Conservation (phyloP, 441 rosid genomes). For the Geranium incanum region DNA sequence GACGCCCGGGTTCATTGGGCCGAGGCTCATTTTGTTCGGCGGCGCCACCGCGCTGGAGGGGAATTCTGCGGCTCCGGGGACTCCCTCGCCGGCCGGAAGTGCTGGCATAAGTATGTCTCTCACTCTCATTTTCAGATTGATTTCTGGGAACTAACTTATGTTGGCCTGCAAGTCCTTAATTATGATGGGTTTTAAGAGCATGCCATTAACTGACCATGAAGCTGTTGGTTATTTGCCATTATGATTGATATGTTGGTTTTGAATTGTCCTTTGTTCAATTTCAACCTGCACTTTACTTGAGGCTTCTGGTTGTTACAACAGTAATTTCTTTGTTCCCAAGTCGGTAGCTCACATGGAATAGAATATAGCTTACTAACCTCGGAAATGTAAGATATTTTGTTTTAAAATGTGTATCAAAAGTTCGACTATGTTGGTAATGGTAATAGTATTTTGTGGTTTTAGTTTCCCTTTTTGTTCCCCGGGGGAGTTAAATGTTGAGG, state of each 20-base stretch:
- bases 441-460: neutral
- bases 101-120: slow-evolving; percentile 80
- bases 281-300: neutral
- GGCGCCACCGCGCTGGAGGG: slow-evolving; percentile 98
- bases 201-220: neutral
- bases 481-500: neutral
- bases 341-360: neutral
- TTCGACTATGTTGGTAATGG: neutral
- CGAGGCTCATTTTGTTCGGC: slow-evolving; percentile 81
- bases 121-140: neutral
- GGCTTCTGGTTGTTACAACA: neutral
- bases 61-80: slow-evolving; percentile 73
- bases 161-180: slow-evolving; percentile 3
- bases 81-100: slow-evolving; percentile 88
- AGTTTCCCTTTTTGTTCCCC: slow-evolving; percentile 2
- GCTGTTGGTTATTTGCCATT: neutral
- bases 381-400: neutral
- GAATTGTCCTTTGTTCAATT: neutral
- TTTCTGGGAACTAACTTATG: too few relatives aligned
- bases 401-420: neutral
- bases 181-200: neutral
- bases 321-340: neutral
- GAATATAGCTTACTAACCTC: neutral
- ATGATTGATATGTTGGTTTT: neutral
- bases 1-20: slow-evolving; percentile 65